A percentile compares a stretch with the other conserved stretches of the same genome.
These are phyloP conservation scores for Xylariales sp. DNA, from an alignment of 2,329 filamentous ascomycete species.

Conservation along the genomic window DNA sequence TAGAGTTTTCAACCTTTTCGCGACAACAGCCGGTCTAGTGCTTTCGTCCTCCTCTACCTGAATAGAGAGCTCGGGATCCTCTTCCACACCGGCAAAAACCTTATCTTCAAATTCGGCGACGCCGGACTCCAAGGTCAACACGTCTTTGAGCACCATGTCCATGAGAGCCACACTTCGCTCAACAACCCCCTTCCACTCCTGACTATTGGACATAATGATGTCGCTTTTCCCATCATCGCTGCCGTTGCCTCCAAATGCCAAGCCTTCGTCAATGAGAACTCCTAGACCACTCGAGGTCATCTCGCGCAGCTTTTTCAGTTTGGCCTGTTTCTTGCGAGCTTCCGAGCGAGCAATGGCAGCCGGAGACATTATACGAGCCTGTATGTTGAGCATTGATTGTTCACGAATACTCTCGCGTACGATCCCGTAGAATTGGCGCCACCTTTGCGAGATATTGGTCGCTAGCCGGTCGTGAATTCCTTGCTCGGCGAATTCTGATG, in stretches of 20 bases:
- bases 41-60: conserved; percentile 42
- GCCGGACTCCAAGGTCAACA: conserved; percentile 59
- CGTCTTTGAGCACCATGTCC: conserved; percentile 75
- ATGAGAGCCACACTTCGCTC: conserved; percentile 80
- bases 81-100: conserved; percentile 59
- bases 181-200: conserved; percentile 66
- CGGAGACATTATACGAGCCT: conserved; percentile 70
- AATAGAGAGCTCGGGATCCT: conserved; percentile 54
- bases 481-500: conserved; percentile 18
- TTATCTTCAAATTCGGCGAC: conserved; percentile 62
- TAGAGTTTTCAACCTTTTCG: conserved; percentile 63
- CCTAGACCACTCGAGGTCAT: conserved; percentile 84
- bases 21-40: conserved; percentile 55
- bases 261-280: conserved; percentile 79
- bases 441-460: conserved; percentile 43
- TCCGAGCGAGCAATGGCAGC: conserved; percentile 72
- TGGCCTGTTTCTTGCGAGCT: conserved; percentile 68
- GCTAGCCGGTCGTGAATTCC: conserved; percentile 25
- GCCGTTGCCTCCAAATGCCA: conserved; percentile 62
- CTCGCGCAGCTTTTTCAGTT: conserved; percentile 67
- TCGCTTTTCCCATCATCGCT: conserved; percentile 47
- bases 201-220: conserved; percentile 35
- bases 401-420: conserved; percentile 73
- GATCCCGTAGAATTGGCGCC: conserved; percentile 73
- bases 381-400: conserved; percentile 66